A percentile compares a stretch with the other conserved stretches of the same genome.
These are phyloP conservation scores for Epichloe brachyelytri DNA, from an alignment of 2,329 filamentous ascomycete genomes.

Conservation along the genomic window DNA sequence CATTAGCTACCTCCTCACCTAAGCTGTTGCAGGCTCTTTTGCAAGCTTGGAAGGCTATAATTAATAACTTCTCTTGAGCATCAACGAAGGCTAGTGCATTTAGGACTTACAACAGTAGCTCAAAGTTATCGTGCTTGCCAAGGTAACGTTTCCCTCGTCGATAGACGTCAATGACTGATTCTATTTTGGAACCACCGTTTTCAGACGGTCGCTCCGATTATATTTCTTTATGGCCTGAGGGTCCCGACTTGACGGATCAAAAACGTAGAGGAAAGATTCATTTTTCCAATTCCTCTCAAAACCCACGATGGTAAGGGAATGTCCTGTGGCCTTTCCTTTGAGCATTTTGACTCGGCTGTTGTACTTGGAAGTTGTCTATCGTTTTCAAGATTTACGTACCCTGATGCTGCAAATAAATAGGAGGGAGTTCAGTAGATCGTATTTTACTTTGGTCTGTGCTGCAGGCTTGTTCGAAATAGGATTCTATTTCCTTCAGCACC, in stretches of 20 bases:
- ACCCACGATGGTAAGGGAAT: slow-evolving; percentile 83
- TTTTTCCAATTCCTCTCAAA: slow-evolving; percentile 59
- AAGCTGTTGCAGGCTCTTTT: neutral
- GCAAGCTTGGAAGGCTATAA: neutral
- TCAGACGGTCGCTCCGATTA: slow-evolving; percentile 32
- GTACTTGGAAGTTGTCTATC: neutral
- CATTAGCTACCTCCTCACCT: neutral
- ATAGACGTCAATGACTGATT: slow-evolving; percentile 54
- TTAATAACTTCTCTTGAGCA: neutral
- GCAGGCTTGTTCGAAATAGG: slow-evolving; percentile 54
- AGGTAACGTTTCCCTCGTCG: slow-evolving; percentile 58
- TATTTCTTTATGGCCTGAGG: slow-evolving; percentile 49
- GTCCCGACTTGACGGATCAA: slow-evolving; percentile 75
- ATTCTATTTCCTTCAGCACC: slow-evolving; percentile 55
- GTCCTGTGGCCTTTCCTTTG: slow-evolving; percentile 34
- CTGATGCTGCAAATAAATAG: slow-evolving; percentile 81
- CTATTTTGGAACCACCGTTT: slow-evolving; percentile 25
- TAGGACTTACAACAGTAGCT: slow-evolving; percentile 55
- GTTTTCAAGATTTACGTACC: slow-evolving; percentile 28
- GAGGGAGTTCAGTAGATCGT: slow-evolving; percentile 58
- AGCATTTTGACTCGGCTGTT: neutral
- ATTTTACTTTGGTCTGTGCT: slow-evolving; percentile 43
- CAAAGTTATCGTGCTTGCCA: slow-evolving; percentile 61
- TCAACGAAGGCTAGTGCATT: neutral
- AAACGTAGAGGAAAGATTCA: slow-evolving; percentile 60